Evolutionary conservation across 1,284 basidiomycete genomes (phyloP).

Genomic region (Moesziomyces sp.): DNA sequence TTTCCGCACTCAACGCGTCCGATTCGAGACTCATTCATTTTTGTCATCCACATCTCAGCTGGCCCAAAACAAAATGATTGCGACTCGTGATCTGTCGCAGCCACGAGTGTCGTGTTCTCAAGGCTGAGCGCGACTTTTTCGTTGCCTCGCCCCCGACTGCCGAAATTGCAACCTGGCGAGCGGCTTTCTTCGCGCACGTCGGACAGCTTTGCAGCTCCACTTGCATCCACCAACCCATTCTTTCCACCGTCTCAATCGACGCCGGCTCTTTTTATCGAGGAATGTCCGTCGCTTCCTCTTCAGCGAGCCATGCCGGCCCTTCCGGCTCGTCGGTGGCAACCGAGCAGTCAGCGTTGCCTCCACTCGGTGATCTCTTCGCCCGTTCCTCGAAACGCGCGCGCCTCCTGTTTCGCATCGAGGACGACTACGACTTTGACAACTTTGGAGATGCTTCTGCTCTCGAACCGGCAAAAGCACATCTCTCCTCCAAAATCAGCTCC

Average conservation of each 20-base stretch:
- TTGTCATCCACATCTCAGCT: background rate
- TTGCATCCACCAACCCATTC: background rate
- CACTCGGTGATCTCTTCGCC: conserved; percentile 42
- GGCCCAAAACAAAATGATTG: conserved; percentile 8
- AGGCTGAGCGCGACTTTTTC: no score
- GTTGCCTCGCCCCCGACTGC: conserved; percentile 5
- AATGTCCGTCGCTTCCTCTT: conserved; percentile 18
- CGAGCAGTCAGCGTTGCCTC: conserved; percentile 26
- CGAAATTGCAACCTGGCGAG: conserved; percentile 11
- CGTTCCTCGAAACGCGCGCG: conserved; percentile 44
- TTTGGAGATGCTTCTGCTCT: conserved; percentile 30
- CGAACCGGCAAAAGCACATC: conserved; percentile 68
- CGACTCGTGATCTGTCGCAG: conserved; percentile 21
- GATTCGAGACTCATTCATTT: conserved; percentile 4
- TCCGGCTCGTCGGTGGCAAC: conserved; percentile 8
- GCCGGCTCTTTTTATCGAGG: background rate
- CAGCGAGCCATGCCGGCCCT: conserved; percentile 18
- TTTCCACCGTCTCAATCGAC: background rate
- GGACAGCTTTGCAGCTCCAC: no score
- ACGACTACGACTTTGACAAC: conserved; percentile 41
- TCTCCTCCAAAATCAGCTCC: conserved; percentile 77
- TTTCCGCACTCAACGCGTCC: conserved; percentile 8
- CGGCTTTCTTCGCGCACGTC: conserved; percentile 12
- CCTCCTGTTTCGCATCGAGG: conserved; percentile 40
- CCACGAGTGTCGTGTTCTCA: no score